Evolutionary conservation across 2,329 filamentous ascomycete genomes (phyloP).

Genomic region (Ceratocystis lukuohia): DNA sequence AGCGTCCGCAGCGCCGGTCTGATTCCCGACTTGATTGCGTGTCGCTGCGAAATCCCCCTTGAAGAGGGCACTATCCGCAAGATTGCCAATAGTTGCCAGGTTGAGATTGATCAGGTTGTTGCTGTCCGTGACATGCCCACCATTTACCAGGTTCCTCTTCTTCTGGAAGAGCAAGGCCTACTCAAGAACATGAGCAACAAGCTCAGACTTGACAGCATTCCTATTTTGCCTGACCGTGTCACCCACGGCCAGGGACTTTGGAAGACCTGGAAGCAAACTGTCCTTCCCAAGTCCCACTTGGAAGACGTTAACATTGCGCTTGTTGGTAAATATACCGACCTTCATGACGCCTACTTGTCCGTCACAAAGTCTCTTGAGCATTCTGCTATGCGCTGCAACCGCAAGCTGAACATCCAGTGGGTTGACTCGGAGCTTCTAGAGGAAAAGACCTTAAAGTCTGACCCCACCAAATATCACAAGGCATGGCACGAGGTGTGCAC

Average conservation of each 20-base stretch:
- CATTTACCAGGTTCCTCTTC: slow-evolving; percentile 89
- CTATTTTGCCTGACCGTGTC: slow-evolving; percentile 39
- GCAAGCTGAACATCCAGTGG: slow-evolving; percentile 68
- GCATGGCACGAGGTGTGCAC: slow-evolving; percentile 71
- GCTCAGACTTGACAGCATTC: slow-evolving; percentile 49
- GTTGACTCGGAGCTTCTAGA: slow-evolving; percentile 81
- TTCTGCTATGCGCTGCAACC: slow-evolving; percentile 70
- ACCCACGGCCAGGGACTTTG: slow-evolving; percentile 57
- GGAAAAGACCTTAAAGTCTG: slow-evolving; percentile 41
- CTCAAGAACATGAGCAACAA: slow-evolving; percentile 51
- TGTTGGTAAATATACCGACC: slow-evolving; percentile 80
- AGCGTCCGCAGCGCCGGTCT: slow-evolving; percentile 70
- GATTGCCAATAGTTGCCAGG: slow-evolving; percentile 79
- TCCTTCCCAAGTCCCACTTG: slow-evolving; percentile 51
- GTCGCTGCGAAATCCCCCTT: slow-evolving; percentile 69
- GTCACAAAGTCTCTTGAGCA: slow-evolving; percentile 84
- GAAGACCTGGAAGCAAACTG: slow-evolving; percentile 62
- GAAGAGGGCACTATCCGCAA: slow-evolving; percentile 65
- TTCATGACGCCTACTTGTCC: slow-evolving; percentile 75
- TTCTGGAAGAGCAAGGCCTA: slow-evolving; percentile 71
- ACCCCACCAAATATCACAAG: slow-evolving; percentile 65
- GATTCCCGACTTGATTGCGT: slow-evolving; percentile 69
- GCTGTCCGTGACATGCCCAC: slow-evolving; percentile 81
- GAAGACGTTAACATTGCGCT: slow-evolving; percentile 67
- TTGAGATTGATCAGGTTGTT: slow-evolving; percentile 72